Conservation (phyloP, 768 basidiomycete genomes). For the Pleurotus tuber-regium region DNA sequence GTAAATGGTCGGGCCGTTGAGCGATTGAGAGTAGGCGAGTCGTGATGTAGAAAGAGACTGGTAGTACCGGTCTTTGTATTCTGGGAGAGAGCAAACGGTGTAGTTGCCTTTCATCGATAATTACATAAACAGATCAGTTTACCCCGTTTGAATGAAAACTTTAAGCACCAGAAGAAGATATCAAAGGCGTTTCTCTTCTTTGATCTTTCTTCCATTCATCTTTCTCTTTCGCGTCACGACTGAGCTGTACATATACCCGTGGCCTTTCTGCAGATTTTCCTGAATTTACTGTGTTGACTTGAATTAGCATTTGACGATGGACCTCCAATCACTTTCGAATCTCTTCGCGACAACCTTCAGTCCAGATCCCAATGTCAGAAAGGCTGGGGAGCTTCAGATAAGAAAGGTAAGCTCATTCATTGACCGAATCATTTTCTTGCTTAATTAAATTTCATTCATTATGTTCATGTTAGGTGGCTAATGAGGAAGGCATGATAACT, state of each 20-base stretch:
- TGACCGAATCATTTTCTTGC: not conserved
- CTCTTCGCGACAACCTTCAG: constrained; percentile 81
- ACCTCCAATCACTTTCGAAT: constrained; percentile 70
- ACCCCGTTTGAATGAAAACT: constrained; percentile 2
- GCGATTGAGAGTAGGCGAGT: no score
- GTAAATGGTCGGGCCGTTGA: no score
- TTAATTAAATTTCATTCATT: constrained; percentile 12
- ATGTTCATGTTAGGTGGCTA: constrained; percentile 54
- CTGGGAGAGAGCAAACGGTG: no score
- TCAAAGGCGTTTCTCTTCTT: constrained; percentile 1
- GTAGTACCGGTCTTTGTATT: no score
- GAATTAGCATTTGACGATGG: constrained; percentile 42
- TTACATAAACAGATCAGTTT: constrained; percentile 9
- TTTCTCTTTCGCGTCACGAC: not conserved
- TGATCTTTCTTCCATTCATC: constrained; percentile 8
- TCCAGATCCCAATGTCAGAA: constrained; percentile 84
- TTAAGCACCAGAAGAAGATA: not conserved
- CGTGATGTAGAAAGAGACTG: no score
- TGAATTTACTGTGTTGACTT: not conserved
- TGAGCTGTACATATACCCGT: constrained; percentile 2
- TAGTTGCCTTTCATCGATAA: no score
- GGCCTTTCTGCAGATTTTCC: not conserved
- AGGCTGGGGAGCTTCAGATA: constrained; percentile 83
- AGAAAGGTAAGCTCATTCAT: constrained; percentile 56
- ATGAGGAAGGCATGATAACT: constrained; percentile 80